A percentile compares a stretch with the other conserved stretches of the same genome.
These are phyloP conservation scores for Quercus gilva DNA, from an alignment of 306 rosid species.

Conservation along the genomic window DNA sequence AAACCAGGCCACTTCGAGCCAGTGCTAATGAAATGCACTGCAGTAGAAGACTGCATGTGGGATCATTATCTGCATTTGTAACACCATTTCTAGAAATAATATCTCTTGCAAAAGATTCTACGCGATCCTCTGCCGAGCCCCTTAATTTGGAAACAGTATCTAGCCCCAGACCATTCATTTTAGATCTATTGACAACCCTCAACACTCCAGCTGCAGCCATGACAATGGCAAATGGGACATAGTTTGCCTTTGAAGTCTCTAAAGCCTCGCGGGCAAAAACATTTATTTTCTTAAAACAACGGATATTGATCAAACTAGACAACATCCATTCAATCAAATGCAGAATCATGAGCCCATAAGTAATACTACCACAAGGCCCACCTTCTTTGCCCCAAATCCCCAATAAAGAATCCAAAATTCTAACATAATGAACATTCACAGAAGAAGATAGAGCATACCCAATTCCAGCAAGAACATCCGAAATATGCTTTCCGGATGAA, in stretches of 20 bases:
- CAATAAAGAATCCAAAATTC: conserved; percentile 55
- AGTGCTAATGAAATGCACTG: conserved; percentile 67
- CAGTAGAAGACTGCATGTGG: conserved; percentile 41
- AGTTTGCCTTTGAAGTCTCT: conserved; percentile 38
- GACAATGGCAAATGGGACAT: conserved; percentile 58
- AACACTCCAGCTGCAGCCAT: conserved; percentile 83
- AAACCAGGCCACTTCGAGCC: conserved; percentile 57
- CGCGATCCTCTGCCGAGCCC: conserved; percentile 42
- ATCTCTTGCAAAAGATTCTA: conserved; percentile 50
- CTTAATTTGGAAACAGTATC: conserved; percentile 41
- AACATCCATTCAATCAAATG: conserved; percentile 76
- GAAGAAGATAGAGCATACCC: conserved; percentile 84
- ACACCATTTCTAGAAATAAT: conserved; percentile 35
- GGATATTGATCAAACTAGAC: conserved; percentile 48
- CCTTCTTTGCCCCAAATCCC: conserved; percentile 58
- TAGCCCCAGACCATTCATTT: conserved; percentile 31
- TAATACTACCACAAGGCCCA: conserved; percentile 48
- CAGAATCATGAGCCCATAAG: conserved; percentile 69
- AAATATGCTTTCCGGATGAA: conserved; percentile 37
- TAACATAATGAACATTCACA: conserved; percentile 36
- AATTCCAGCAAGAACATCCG: conserved; percentile 74
- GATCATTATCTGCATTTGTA: conserved; percentile 19
- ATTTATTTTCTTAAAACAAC: conserved; percentile 38
- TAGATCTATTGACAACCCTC: conserved; percentile 43
- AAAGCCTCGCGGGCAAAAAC: conserved; percentile 37